These are phyloP conservation scores for Tanacetum coccineum DNA, from an alignment of 129 eudicot genomes.

Conservation along the genomic window DNA sequence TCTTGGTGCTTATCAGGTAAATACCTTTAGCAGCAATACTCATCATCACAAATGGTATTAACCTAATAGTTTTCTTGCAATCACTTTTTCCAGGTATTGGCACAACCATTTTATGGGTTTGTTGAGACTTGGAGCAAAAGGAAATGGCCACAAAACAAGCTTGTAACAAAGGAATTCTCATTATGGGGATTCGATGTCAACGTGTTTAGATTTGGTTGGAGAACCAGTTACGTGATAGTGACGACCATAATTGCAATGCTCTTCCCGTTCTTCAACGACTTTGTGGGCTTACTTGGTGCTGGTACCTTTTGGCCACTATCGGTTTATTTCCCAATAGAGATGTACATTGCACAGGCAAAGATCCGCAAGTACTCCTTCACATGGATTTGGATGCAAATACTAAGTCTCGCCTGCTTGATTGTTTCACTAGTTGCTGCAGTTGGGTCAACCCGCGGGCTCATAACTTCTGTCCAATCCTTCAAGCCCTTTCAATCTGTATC, in stretches of 20 bases:
- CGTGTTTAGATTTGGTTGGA: constrained; percentile 55
- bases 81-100: constrained; percentile 38
- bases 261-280: constrained; percentile 71
- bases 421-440: constrained; percentile 54
- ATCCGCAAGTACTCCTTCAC: constrained; percentile 41
- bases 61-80: neutral
- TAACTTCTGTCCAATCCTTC: constrained; percentile 31
- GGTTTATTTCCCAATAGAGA: constrained; percentile 67
- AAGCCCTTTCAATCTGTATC: constrained; percentile 46
- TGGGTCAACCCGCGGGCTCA: constrained; percentile 60
- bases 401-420: constrained; percentile 42
- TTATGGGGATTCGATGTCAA: constrained; percentile 32
- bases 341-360: constrained; percentile 51
- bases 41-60: constrained; percentile 13
- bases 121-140: constrained; percentile 43
- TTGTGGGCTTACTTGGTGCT: constrained; percentile 73
- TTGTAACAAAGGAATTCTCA: constrained; percentile 34
- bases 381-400: constrained; percentile 50
- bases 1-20: constrained; percentile 83
- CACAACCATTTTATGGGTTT: constrained; percentile 55
- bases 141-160: constrained; percentile 51
- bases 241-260: constrained; percentile 52
- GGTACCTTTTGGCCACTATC: constrained; percentile 71
- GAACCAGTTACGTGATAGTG: constrained; percentile 50
- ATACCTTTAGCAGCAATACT: constrained; percentile 6